phyloP scores from a whole-genome alignment of 1,284 basidiomycete species.

The Sporisorium scitamineum region DNA sequence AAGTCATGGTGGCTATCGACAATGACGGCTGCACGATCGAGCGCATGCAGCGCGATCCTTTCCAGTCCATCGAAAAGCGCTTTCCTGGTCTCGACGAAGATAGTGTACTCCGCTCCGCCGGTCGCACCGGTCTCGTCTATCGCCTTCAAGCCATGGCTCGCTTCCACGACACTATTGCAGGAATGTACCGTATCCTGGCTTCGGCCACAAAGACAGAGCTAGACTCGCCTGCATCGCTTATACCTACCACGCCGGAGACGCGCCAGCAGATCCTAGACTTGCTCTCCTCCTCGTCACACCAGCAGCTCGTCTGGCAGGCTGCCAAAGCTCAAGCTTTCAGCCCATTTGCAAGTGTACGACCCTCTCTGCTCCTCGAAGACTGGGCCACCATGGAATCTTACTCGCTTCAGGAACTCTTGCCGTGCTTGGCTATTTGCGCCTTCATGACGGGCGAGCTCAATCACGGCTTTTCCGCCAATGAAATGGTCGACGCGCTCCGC shows the following conservation, averaged over 20 bases:
- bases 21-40: conserved; percentile 41
- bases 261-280: conserved; percentile 35
- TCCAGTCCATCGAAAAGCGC: conserved; percentile 39
- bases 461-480: conserved; percentile 43
- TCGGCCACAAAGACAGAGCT: conserved; percentile 12
- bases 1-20: conserved; percentile 39
- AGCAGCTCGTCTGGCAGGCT: conserved; percentile 33
- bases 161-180: conserved; percentile 42
- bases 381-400: conserved; percentile 49
- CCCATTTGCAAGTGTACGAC: conserved; percentile 37
- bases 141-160: conserved; percentile 40
- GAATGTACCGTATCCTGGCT: conserved; percentile 48
- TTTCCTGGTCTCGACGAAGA: conserved; percentile 52
- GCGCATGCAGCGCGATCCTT: conserved; percentile 39
- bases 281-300: conserved; percentile 20
- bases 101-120: conserved; percentile 42
- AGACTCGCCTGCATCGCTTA: conserved; percentile 1
- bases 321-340: conserved; percentile 38
- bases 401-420: conserved; percentile 39
- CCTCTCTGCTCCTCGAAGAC: conserved; percentile 43
- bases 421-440: conserved; percentile 37
- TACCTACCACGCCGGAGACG: conserved; percentile 28
- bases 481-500: conserved; percentile 33
- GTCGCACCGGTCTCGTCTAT: conserved; percentile 46
- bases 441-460: conserved; percentile 49